Base-by-base conservation (phyloP, 768 basidiomycete species). In the Boletellus emodensis region DNA sequence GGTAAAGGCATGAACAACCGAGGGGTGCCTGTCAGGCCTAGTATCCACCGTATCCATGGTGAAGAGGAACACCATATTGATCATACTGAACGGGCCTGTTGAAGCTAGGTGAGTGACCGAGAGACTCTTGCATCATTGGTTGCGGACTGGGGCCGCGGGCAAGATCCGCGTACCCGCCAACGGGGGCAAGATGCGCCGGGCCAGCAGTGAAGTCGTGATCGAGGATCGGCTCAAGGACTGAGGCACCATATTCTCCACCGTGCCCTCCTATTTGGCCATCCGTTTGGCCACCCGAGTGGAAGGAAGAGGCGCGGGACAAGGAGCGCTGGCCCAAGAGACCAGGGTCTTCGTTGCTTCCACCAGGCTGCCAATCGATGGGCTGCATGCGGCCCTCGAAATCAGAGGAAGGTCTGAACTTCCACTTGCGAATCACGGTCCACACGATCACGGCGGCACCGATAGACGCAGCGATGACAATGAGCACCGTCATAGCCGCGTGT, bases 341-440 rank as follows among this genome's bases (percentile, higher is more conserved):
- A 32, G 58, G 46, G 48, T 79, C 76, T 8, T 77, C 77, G 4
- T 71, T 71, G 46, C 63, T 70, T 28, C 69, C 72, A 42, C 68
- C 73, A n/a, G 88, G 87, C 62, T 87, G 82, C 89, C 88, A 93
- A 72, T 91, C 84, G 63, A 93, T 90, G 53, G 92, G 90, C 52
- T 87, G 81, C 73, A 94, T 81, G 57, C 90, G 88, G 54, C 83
- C 81, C 60, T 90, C 87, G 65, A 93, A 93, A 59, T 80, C 78
- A 62, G 80, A 76, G 28, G 90, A 92, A 50, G 86, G 82, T 47
- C 81, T 82, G 62, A 93, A 83, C 72, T 92, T 91, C 87, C 89
- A 92, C 69, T 93, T 92, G 73, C 91, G 85, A 75, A 93, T 87
- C 62, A 91, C 71, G 42, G 90, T 94, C 91, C 91, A 94, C 55